These are phyloP conservation scores for Petrea volubilis DNA, from an alignment of 257 asterid species.

Conservation along the genomic window DNA sequence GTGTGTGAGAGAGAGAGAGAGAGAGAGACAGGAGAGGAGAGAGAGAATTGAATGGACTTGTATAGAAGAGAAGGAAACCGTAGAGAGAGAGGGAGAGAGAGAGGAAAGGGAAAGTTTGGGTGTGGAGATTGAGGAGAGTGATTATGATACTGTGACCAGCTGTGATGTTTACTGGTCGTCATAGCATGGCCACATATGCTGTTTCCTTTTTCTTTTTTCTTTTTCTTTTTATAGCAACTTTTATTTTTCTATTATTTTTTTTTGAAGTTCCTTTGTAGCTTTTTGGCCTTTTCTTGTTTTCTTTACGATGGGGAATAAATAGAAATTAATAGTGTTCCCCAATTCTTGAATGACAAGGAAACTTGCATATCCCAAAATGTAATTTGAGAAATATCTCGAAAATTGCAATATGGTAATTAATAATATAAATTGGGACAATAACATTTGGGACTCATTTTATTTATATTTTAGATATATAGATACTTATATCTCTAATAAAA, in stretches of 20 bases:
- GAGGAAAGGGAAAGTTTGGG: slow-evolving; percentile 9
- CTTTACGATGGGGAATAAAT: neutral
- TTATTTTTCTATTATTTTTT: slow-evolving; percentile 2
- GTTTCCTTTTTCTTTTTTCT: slow-evolving; percentile 9
- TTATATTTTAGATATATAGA: too few species aligned
- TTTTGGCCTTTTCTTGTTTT: slow-evolving; percentile 25
- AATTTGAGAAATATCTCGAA: neutral
- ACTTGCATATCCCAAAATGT: neutral
- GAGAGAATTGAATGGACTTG: slow-evolving; percentile 19
- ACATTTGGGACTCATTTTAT: too few species aligned
- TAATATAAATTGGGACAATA: neutral
- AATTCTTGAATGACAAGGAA: neutral
- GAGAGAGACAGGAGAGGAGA: too few species aligned
- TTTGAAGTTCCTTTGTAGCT: neutral
- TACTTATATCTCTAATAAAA: too few species aligned
- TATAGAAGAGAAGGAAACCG: slow-evolving; percentile 23
- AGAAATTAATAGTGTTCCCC: neutral
- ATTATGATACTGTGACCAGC: slow-evolving; percentile 52
- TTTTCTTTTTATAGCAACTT: neutral
- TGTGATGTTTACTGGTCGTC: slow-evolving; percentile 53
- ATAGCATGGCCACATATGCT: slow-evolving; percentile 50
- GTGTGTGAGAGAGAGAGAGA: slow-evolving; percentile 1
- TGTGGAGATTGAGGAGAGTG: slow-evolving; percentile 41
- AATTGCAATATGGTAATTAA: neutral
- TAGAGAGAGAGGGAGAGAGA: slow-evolving; percentile 11